Base-by-base conservation (phyloP, 106 monocot genomes). In the Phalaenopsis equestris region DNA sequence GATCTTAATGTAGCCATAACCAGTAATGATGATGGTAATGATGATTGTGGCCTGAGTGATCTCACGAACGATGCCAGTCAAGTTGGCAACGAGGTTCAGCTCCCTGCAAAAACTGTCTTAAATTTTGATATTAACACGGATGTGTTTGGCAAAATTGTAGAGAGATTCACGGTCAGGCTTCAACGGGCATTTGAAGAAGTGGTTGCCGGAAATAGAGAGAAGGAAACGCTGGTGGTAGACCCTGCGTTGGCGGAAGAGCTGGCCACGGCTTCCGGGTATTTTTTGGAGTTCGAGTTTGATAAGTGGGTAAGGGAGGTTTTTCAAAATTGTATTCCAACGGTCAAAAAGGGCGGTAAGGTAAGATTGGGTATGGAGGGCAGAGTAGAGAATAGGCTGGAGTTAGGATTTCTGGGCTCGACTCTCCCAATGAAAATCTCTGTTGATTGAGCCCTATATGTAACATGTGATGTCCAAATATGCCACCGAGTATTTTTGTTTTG, bases 301-400 rank as follows among this genome's bases (percentile, higher is more conserved):
- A 85, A 68, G 46, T 92, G 98, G 98, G 83, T 90, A 18, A 83
- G 75, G 23, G 88, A 98, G 65, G 90, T 94, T 77, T 88, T 98
- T 78, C 81, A 93, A 86, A 80, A 68, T 24, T 80, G 85, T 74
- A 42, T 88, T 78, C 57, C 45, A 83, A 82, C 88, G 81, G 89
- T 89, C 43, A 78, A 79, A 91, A 91, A 75, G 55, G 89, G 94
- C 82, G 92, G 94, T 89, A 89, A 88, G 73, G 79, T 88, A 67
- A 84, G 84, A 79, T 38, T 98, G 55, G 81, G 23, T 6, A 55
- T 88, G 67, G 86, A 90, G 78, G 83, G 85, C 37, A 87, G 41
- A 84, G 80, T 72, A 6, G 90, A 73, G 81, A 85, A 77, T 79
- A 67, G 47, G 17, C 11, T 23, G 45, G 85, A 74, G 68, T 82